phyloP scores from a whole-genome alignment of 345 rosid genomes.

The Lumnitzera racemosa region DNA sequence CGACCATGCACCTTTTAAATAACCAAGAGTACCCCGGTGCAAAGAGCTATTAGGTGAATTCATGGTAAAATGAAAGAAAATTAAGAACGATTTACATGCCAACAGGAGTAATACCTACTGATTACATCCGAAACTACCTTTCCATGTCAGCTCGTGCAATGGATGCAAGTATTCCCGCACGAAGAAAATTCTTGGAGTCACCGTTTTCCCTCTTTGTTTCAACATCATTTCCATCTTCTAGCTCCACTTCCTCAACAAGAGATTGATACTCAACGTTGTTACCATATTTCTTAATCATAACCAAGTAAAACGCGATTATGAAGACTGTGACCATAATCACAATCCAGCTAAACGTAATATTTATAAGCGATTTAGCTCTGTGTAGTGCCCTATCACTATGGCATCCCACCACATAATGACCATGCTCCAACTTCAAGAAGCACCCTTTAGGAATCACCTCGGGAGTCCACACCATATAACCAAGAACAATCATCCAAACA shows the following conservation, averaged over 20 bases:
- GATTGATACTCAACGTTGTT: constrained; percentile 28
- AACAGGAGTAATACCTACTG: too few relatives aligned
- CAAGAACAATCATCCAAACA: constrained; percentile 60
- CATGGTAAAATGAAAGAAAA: too few relatives aligned
- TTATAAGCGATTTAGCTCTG: constrained; percentile 61
- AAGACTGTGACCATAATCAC: constrained; percentile 32
- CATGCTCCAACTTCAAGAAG: constrained; percentile 45
- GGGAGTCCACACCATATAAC: constrained; percentile 65
- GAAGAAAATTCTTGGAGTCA: too few relatives aligned
- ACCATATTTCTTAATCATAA: constrained; percentile 23
- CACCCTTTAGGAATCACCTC: constrained; percentile 48
- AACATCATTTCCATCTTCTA: neutral
- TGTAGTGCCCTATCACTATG: constrained; percentile 29
- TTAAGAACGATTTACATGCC: too few relatives aligned
- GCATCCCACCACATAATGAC: constrained; percentile 53
- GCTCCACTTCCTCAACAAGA: constrained; percentile 26
- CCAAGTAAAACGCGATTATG: constrained; percentile 30
- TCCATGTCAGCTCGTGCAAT: too few relatives aligned
- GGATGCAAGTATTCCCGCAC: too few relatives aligned
- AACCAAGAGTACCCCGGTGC: too few relatives aligned
- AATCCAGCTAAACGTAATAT: constrained; percentile 52
- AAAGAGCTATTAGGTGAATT: too few relatives aligned
- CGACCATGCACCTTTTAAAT: too few relatives aligned
- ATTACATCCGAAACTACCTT: too few relatives aligned
- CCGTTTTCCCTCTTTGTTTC: too few relatives aligned